Evolutionary conservation across 2,329 filamentous ascomycete genomes (phyloP).

Genomic region (Paradendryphiella salina): DNA sequence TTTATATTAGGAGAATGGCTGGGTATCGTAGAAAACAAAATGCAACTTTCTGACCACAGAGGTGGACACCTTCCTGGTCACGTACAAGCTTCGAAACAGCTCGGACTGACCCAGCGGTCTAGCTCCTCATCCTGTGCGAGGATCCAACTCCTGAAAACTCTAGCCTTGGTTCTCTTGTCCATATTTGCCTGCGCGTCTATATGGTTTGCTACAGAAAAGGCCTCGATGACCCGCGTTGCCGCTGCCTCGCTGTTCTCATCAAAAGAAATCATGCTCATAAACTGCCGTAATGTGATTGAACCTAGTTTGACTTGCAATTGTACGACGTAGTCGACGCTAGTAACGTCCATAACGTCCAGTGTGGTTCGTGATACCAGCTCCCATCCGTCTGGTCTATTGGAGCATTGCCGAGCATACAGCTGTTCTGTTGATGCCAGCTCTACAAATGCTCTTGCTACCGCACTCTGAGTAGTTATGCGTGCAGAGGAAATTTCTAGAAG

Average conservation of each 20-base stretch:
- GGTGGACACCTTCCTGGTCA: background rate
- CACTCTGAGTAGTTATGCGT: slow-evolving; percentile 13
- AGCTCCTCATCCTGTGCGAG: slow-evolving; percentile 5
- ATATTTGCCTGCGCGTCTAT: slow-evolving; percentile 19
- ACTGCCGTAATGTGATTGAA: slow-evolving; percentile 27
- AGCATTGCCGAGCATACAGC: slow-evolving; percentile 25
- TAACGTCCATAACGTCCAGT: slow-evolving; percentile 14
- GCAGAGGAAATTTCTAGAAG: slow-evolving; percentile 19
- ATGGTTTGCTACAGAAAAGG: slow-evolving; percentile 30
- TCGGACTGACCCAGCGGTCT: background rate
- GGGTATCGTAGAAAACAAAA: background rate
- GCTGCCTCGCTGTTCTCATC: slow-evolving; percentile 11
- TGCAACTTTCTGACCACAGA: background rate
- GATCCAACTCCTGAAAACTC: slow-evolving; percentile 26
- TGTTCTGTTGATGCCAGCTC: slow-evolving; percentile 30
- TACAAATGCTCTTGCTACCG: slow-evolving; percentile 27
- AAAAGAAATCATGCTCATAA: slow-evolving; percentile 28
- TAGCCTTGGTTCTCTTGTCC: slow-evolving; percentile 19
- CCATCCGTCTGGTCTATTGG: slow-evolving; percentile 24
- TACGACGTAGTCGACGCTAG: slow-evolving; percentile 23
- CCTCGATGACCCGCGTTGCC: slow-evolving; percentile 23
- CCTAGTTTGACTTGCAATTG: slow-evolving; percentile 32
- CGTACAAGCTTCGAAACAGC: background rate
- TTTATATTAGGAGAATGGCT: background rate
- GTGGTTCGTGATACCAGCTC: slow-evolving; percentile 27